phyloP scores from a whole-genome alignment of 306 rosid species.

The Vicia villosa region DNA sequence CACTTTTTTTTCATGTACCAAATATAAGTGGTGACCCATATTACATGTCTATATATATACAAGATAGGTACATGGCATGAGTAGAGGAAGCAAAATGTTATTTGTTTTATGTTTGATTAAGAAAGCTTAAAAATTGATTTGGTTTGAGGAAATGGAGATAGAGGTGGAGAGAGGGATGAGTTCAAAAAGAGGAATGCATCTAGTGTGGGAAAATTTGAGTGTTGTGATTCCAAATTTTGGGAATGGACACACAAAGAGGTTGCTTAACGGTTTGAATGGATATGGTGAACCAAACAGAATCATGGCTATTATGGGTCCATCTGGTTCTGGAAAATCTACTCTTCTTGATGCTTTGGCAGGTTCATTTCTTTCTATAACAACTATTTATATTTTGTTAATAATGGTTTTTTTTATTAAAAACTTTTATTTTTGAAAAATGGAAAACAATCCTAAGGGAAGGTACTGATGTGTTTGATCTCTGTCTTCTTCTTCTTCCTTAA shows the following conservation, averaged over 20 bases:
- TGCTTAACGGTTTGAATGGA: conserved; percentile 76
- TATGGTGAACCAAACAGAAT: conserved; percentile 83
- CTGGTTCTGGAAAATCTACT: conserved; percentile 96
- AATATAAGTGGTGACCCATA: background rate
- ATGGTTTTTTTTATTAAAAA: no score
- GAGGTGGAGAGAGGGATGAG: conserved; percentile 12
- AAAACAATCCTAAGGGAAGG: no score
- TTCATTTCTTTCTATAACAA: no score
- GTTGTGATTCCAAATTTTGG: conserved; percentile 79
- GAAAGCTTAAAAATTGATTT: no score
- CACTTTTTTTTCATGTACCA: background rate
- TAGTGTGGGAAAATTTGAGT: conserved; percentile 80
- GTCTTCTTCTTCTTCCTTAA: no score
- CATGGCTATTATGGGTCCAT: conserved; percentile 98
- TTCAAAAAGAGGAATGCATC: conserved; percentile 49
- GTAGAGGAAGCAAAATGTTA: background rate
- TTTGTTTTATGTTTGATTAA: background rate
- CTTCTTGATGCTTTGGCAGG: conserved; percentile 95
- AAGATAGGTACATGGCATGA: background rate
- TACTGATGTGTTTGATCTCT: no score
- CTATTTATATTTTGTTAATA: no score
- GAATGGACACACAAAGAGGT: conserved; percentile 59
- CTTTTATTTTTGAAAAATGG: no score
- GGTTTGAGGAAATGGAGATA: conserved; percentile 46
- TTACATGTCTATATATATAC: background rate